Conservation (phyloP, 371 early-diverging fungal genomes). For the Basidiobolus meristosporus region DNA sequence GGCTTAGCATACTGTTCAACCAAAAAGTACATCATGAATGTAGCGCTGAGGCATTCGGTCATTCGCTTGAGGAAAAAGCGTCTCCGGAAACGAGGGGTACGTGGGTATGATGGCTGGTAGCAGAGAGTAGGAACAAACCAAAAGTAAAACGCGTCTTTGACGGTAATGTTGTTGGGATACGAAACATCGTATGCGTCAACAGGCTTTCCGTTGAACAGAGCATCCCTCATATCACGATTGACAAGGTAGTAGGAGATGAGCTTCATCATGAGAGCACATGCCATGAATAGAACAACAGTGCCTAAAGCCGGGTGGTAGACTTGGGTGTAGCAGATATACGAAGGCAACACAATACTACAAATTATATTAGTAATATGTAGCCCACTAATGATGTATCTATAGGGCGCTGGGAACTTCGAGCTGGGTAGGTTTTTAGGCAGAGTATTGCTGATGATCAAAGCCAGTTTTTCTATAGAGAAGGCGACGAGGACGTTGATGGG, state of each 20-base stretch:
- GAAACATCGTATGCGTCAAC: conserved; percentile 21
- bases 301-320: conserved; percentile 60
- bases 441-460: too few relatives aligned
- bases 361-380: conserved; percentile 32
- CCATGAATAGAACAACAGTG: conserved; percentile 29
- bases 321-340: conserved; percentile 38
- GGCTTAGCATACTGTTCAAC: conserved; percentile 71
- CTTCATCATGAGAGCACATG: conserved; percentile 51
- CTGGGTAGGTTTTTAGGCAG: conserved; percentile 2
- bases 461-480: conserved; percentile 25
- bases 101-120: conserved; percentile 78
- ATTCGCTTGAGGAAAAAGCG: conserved; percentile 64
- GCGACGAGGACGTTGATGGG: conserved; percentile 26
- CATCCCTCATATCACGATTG: conserved; percentile 38
- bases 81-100: conserved; percentile 37
- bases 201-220: conserved; percentile 10
- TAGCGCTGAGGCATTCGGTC: conserved; percentile 34
- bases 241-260: conserved; percentile 58
- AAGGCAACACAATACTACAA: conserved; percentile 32
- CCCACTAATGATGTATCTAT: conserved; percentile 6
- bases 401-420: conserved; percentile 1
- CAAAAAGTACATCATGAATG: conserved; percentile 61
- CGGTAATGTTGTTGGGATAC: conserved; percentile 60
- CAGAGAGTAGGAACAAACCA: conserved; percentile 71
- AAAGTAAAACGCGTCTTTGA: conserved; percentile 52